A percentile compares a stretch with the other conserved stretches of the same genome.
phyloP scores from a whole-genome alignment of 352 stramenopile genomes.

The Stramenopiles sp. region DNA sequence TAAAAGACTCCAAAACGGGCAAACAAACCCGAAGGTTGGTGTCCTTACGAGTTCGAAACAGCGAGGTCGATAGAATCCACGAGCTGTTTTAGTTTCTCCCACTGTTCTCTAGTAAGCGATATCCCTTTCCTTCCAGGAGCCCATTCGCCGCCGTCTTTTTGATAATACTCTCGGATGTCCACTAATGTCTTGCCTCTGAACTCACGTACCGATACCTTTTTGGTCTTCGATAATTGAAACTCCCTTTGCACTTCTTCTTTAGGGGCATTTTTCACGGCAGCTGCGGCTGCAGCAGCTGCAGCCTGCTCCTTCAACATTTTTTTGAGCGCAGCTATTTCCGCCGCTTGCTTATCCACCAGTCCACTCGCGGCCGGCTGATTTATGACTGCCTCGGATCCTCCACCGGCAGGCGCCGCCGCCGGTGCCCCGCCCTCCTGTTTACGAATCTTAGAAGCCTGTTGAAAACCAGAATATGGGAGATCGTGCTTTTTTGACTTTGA shows the following conservation, averaged over 20 bases:
- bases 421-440: too few species aligned
- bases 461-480: too few species aligned
- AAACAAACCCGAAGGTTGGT: too few species aligned
- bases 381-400: too few species aligned
- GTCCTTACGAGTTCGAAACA: neutral
- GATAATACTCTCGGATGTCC: conserved; percentile 47
- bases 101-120: conserved; percentile 44
- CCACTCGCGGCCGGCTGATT: too few species aligned
- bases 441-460: too few species aligned
- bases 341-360: conserved; percentile 3
- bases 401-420: too few species aligned
- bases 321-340: conserved; percentile 10
- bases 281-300: neutral
- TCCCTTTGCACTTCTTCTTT: conserved; percentile 7
- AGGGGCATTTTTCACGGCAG: neutral
- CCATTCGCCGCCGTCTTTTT: conserved; percentile 28
- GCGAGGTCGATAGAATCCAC: conserved; percentile 18
- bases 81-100: conserved; percentile 28
- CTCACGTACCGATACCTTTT: neutral
- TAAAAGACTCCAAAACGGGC: too few species aligned
- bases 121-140: conserved; percentile 54
- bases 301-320: neutral
- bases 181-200: conserved; percentile 24
- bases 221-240: neutral
- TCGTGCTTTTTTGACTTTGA: too few species aligned